These are phyloP conservation scores for Rubroboletus pulcherrimus DNA, from an alignment of 768 basidiomycete species.

Conservation along the genomic window DNA sequence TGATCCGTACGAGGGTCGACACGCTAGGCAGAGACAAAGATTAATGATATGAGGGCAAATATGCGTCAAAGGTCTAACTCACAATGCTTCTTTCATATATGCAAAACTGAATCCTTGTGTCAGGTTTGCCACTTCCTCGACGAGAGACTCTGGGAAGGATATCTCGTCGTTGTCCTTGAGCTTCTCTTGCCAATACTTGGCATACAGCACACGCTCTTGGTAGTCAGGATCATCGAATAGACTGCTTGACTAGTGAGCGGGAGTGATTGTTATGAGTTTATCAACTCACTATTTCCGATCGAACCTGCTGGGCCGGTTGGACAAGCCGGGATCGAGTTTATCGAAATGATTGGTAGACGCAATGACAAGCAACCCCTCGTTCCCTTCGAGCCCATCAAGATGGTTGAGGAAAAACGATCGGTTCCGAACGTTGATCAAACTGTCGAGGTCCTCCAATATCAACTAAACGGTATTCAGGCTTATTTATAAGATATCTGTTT, in stretches of 20 bases:
- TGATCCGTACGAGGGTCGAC: slow-evolving; percentile 66
- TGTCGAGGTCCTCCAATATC: slow-evolving; percentile 68
- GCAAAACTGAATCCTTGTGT: slow-evolving; percentile 80
- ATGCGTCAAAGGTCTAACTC: slow-evolving; percentile 26
- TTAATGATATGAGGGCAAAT: background rate
- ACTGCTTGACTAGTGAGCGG: slow-evolving; percentile 33
- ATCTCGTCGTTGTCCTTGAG: slow-evolving; percentile 58
- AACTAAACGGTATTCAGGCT: slow-evolving; percentile 11
- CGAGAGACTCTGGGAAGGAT: slow-evolving; percentile 62
- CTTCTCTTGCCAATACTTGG: slow-evolving; percentile 78
- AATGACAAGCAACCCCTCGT: slow-evolving; percentile 76
- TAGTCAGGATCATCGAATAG: slow-evolving; percentile 67
- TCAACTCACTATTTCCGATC: slow-evolving; percentile 77
- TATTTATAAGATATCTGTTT: slow-evolving; percentile 25
- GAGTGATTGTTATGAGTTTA: background rate
- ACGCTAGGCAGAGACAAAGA: slow-evolving; percentile 42
- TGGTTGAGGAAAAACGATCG: slow-evolving; percentile 89
- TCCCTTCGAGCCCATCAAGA: slow-evolving; percentile 74
- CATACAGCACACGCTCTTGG: slow-evolving; percentile 64
- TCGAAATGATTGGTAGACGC: slow-evolving; percentile 85
- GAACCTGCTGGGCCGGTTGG: slow-evolving; percentile 76
- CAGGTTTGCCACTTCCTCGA: slow-evolving; percentile 51
- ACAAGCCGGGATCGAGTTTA: slow-evolving; percentile 70
- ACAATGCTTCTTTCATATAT: slow-evolving; percentile 90
- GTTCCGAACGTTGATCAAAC: slow-evolving; percentile 72